These are phyloP conservation scores for Plenodomus lindquistii DNA, from an alignment of 2,329 filamentous ascomycete genomes.

Conservation along the genomic window DNA sequence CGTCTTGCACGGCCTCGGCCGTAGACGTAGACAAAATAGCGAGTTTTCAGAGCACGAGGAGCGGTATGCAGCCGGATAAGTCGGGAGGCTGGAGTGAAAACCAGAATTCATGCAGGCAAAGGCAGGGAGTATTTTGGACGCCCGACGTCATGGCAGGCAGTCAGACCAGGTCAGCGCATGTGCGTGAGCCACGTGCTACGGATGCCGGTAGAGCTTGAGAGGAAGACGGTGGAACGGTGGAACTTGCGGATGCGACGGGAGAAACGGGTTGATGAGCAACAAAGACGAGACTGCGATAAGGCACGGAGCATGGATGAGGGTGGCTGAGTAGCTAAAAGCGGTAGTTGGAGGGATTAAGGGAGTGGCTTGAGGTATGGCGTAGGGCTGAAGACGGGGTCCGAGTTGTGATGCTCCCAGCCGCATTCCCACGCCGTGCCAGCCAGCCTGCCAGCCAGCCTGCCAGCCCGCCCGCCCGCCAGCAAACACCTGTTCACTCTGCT, in stretches of 20 bases:
- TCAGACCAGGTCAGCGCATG: neutral
- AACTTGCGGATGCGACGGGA: neutral
- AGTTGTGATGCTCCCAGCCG: conserved; percentile 10
- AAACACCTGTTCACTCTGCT: conserved; percentile 2
- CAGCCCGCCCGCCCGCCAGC: neutral
- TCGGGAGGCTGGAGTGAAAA: conserved; percentile 8
- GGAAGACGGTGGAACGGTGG: too few relatives aligned
- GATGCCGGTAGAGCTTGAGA: too few relatives aligned
- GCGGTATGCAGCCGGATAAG: conserved; percentile 7
- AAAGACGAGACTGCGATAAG: neutral
- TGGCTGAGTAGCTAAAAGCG: conserved; percentile 7
- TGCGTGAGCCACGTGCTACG: neutral
- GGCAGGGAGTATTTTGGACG: neutral
- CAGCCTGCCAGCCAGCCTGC: conserved; percentile 3
- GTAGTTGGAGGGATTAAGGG: conserved; percentile 3
- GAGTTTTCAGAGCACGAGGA: neutral
- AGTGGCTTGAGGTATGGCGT: conserved; percentile 8
- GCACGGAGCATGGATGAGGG: neutral
- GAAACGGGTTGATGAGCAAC: neutral
- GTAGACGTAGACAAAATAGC: neutral
- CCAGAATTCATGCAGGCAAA: too few relatives aligned
- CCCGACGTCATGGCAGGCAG: neutral
- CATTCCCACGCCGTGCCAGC: conserved; percentile 1
- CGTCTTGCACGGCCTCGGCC: too few relatives aligned
- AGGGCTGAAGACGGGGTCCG: conserved; percentile 16